Conservation (phyloP, 176 grass and related monocot species). For the Carex scoparia region DNA sequence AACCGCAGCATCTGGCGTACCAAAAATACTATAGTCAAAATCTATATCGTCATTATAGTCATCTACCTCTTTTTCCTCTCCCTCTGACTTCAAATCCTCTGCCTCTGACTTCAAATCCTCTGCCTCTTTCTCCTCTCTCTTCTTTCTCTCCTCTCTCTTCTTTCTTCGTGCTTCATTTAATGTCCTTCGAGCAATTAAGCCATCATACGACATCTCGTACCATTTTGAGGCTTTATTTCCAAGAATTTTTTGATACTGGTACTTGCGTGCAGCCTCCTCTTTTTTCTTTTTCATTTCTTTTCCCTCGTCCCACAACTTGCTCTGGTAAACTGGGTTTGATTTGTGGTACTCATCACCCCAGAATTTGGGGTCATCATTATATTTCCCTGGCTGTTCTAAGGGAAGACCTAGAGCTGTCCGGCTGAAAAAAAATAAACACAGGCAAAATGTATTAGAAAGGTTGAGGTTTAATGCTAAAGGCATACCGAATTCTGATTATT, state of each 20-base stretch:
- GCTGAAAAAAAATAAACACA: slow-evolving; percentile 30
- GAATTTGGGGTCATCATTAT: slow-evolving; percentile 62
- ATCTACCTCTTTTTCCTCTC: slow-evolving; percentile 25
- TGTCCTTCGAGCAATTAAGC: slow-evolving; percentile 37
- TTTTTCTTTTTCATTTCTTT: slow-evolving; percentile 57
- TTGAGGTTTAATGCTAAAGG: not conserved
- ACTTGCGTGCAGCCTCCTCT: slow-evolving; percentile 40
- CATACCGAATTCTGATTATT: not conserved
- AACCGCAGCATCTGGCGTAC: not conserved
- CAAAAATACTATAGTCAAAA: slow-evolving; percentile 38
- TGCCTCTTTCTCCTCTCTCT: slow-evolving; percentile 2
- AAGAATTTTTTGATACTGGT: slow-evolving; percentile 46
- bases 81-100: slow-evolving; percentile 13
- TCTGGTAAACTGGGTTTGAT: slow-evolving; percentile 58
- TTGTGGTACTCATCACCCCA: slow-evolving; percentile 68
- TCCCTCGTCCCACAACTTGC: slow-evolving; percentile 63
- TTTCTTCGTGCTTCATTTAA: slow-evolving; percentile 27
- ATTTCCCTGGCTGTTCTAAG: slow-evolving; percentile 67
- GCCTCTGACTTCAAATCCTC: slow-evolving; percentile 13
- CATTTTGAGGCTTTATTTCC: slow-evolving; percentile 53
- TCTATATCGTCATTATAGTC: slow-evolving; percentile 67
- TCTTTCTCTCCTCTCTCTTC: slow-evolving; percentile 8
- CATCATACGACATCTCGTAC: slow-evolving; percentile 67
- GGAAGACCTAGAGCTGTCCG: slow-evolving; percentile 68
- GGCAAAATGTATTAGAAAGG: not conserved